Evolutionary conservation across 768 basidiomycete species (phyloP).

Genomic region (Russula emetica): DNA sequence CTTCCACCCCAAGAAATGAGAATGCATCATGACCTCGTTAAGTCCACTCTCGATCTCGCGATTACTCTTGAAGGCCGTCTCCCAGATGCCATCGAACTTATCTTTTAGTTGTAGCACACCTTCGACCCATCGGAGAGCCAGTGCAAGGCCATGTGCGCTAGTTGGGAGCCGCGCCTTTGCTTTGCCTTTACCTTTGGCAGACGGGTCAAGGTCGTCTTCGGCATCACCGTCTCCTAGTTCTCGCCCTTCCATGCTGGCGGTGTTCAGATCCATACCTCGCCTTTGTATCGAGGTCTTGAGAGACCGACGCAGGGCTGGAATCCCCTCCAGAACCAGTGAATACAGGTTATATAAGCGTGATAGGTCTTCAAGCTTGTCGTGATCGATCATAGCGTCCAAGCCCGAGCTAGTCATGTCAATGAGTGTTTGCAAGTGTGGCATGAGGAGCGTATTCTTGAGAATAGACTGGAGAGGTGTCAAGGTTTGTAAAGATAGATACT

Average conservation of each 20-base stretch:
- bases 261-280: constrained; percentile 79
- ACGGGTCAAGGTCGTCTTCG: constrained; percentile 36
- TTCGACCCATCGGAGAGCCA: constrained; percentile 91
- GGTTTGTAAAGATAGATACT: constrained; percentile 80
- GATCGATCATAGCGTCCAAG: constrained; percentile 80
- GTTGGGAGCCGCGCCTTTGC: constrained; percentile 40
- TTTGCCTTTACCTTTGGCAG: constrained; percentile 51
- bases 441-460: constrained; percentile 71
- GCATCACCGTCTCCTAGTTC: constrained; percentile 35
- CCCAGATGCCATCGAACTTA: constrained; percentile 77
- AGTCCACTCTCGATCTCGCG: constrained; percentile 74
- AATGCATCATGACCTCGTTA: constrained; percentile 58
- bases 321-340: constrained; percentile 59
- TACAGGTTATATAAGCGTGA: constrained; percentile 76
- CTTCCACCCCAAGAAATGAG: neutral
- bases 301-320: constrained; percentile 56
- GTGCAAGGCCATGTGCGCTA: constrained; percentile 45
- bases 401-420: constrained; percentile 82
- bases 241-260: constrained; percentile 39
- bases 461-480: constrained; percentile 64
- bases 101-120: constrained; percentile 89
- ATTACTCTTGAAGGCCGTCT: constrained; percentile 63
- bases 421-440: constrained; percentile 68
- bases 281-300: constrained; percentile 67
- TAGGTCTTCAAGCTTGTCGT: constrained; percentile 70